Conservation (phyloP, 2,329 filamentous ascomycete genomes). For the Lachnellula arida region DNA sequence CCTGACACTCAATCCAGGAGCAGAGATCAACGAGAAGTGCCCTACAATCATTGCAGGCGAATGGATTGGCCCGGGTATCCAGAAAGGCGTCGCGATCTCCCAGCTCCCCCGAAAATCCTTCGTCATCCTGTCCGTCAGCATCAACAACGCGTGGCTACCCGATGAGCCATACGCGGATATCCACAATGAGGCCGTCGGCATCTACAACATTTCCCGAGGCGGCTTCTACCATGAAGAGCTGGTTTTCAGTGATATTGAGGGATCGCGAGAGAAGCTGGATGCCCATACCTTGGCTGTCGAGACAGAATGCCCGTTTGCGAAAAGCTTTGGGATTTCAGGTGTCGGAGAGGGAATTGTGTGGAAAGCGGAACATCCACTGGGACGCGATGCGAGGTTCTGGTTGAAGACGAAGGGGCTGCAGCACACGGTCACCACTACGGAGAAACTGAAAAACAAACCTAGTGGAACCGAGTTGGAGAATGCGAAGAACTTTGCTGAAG, state of each 20-base stretch:
- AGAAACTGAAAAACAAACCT: conserved; percentile 7
- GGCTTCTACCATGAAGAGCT: conserved; percentile 16
- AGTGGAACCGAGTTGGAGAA: neutral
- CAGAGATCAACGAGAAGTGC: conserved; percentile 1
- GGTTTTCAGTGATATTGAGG: neutral
- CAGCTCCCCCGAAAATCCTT: conserved; percentile 14
- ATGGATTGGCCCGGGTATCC: conserved; percentile 22
- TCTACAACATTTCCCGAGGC: conserved; percentile 22
- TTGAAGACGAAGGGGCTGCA: conserved; percentile 22
- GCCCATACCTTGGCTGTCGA: conserved; percentile 17
- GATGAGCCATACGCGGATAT: conserved; percentile 19
- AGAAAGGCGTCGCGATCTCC: conserved; percentile 16
- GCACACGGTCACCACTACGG: conserved; percentile 2
- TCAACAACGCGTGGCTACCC: conserved; percentile 19
- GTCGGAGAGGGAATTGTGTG: conserved; percentile 26
- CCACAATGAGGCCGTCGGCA: conserved; percentile 4
- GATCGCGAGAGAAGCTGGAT: conserved; percentile 6
- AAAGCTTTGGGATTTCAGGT: conserved; percentile 17
- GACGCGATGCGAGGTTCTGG: conserved; percentile 21
- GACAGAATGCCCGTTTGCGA: conserved; percentile 23
- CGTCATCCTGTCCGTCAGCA: conserved; percentile 20
- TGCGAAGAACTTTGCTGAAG: conserved; percentile 13
- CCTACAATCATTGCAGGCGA: conserved; percentile 25
- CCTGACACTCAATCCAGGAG: conserved; percentile 7
- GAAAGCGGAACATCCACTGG: conserved; percentile 17